These are phyloP conservation scores for Smithsoniella earleae DNA, from an alignment of 163 green algal species.

Conservation along the genomic window DNA sequence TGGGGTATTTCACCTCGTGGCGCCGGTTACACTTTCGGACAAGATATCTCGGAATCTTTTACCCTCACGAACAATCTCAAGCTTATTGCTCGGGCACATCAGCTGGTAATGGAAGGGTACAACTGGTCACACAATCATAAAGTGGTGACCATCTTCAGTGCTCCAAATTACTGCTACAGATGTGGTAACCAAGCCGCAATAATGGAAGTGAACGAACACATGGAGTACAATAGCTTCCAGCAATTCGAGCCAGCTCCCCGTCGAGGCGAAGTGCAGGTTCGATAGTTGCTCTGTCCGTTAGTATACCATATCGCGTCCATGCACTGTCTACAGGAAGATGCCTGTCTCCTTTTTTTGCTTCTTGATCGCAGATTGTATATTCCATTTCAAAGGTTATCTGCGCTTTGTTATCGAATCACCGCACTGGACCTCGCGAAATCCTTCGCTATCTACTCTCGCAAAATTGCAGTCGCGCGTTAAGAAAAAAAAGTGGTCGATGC, in stretches of 20 bases:
- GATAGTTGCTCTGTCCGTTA: background rate
- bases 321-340: too few species aligned
- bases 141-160: constrained; percentile 93
- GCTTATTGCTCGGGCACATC: constrained; percentile 88
- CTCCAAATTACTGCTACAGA: constrained; percentile 95
- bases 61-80: constrained; percentile 79
- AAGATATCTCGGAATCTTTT: constrained; percentile 84
- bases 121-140: constrained; percentile 96
- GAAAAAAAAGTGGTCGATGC: too few species aligned
- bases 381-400: background rate
- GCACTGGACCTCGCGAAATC: too few species aligned
- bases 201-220: constrained; percentile 83
- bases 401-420: too few species aligned
- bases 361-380: background rate
- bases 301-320: too few species aligned
- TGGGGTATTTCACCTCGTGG: constrained; percentile 92
- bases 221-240: constrained; percentile 69
- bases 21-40: constrained; percentile 96
- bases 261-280: constrained; percentile 59
- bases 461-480: too few species aligned
- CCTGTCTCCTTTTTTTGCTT: background rate
- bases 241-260: constrained; percentile 79
- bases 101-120: constrained; percentile 99
- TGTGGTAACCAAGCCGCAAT: constrained; percentile 92
- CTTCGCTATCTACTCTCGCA: too few species aligned